These are phyloP conservation scores for Fraxinus pennsylvanica DNA, from an alignment of 257 asterid genomes.

Conservation along the genomic window DNA sequence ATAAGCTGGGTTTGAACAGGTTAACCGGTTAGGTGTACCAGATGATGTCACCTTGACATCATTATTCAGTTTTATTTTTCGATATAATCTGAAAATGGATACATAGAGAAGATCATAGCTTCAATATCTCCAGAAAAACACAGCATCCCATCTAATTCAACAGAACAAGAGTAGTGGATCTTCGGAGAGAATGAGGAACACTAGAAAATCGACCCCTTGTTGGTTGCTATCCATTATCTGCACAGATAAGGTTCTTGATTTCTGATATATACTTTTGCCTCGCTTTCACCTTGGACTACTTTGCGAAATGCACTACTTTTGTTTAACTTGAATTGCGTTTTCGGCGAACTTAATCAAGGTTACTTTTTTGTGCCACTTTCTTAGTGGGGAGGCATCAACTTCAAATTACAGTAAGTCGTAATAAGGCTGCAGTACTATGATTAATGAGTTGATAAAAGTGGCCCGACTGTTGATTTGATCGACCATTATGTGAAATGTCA, in stretches of 20 bases:
- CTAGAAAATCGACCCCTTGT: too few relatives aligned
- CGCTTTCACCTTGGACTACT: neutral
- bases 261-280: neutral
- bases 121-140: neutral
- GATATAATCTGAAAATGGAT: neutral
- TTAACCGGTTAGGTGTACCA: neutral
- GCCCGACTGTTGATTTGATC: slow-evolving; percentile 31
- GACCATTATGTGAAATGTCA: neutral
- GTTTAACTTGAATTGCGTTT: neutral
- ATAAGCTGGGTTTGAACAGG: neutral
- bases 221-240: too few relatives aligned
- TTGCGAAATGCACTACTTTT: neutral
- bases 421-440: neutral
- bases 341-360: neutral
- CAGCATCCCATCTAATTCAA: neutral
- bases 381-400: slow-evolving; percentile 57
- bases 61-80: neutral
- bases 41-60: neutral
- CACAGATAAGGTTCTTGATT: neutral
- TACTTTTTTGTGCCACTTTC: slow-evolving; percentile 36
- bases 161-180: too few relatives aligned
- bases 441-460: neutral
- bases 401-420: slow-evolving; percentile 10
- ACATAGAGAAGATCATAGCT: neutral
- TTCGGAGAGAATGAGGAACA: neutral